Conservation (phyloP, 352 stramenopile species). For the Globisporangium irregulare region DNA sequence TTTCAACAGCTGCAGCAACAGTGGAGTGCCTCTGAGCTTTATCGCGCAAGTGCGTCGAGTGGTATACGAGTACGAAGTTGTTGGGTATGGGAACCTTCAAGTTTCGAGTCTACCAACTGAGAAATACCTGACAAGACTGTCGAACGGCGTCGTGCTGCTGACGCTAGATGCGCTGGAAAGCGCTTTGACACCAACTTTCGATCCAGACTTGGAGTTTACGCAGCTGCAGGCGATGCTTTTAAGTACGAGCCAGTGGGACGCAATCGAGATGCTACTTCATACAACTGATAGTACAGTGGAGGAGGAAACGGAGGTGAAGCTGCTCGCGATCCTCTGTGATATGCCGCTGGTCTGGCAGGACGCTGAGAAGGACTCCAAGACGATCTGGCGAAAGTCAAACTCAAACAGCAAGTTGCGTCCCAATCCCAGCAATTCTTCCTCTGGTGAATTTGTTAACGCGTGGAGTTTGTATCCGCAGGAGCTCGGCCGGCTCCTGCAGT, state of each 20-base stretch:
- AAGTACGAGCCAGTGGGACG: constrained; percentile 29
- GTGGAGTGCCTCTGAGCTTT: constrained; percentile 31
- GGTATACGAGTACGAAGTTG: constrained; percentile 42
- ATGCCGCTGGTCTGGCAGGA: constrained; percentile 39
- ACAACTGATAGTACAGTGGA: too few species aligned
- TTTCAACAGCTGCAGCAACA: not conserved
- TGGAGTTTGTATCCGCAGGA: constrained; percentile 47
- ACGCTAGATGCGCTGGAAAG: constrained; percentile 45
- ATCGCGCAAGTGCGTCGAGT: constrained; percentile 26
- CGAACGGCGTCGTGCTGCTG: constrained; percentile 25
- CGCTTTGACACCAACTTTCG: constrained; percentile 11
- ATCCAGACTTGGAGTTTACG: constrained; percentile 17
- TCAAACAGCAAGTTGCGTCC: not conserved
- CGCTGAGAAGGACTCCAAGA: constrained; percentile 15
- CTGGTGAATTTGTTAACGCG: not conserved
- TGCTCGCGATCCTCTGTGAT: constrained; percentile 55
- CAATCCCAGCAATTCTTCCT: not conserved
- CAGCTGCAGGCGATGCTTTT: constrained; percentile 31
- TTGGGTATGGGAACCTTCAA: constrained; percentile 20
- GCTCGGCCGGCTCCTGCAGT: constrained; percentile 26
- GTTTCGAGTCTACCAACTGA: constrained; percentile 16
- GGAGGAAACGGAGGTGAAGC: constrained; percentile 2
- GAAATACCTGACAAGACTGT: constrained; percentile 27
- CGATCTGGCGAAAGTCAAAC: constrained; percentile 18
- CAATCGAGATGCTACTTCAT: constrained; percentile 23